Evolutionary conservation across 345 rosid species (phyloP).

Genomic region (Gossypium rotundifolium): DNA sequence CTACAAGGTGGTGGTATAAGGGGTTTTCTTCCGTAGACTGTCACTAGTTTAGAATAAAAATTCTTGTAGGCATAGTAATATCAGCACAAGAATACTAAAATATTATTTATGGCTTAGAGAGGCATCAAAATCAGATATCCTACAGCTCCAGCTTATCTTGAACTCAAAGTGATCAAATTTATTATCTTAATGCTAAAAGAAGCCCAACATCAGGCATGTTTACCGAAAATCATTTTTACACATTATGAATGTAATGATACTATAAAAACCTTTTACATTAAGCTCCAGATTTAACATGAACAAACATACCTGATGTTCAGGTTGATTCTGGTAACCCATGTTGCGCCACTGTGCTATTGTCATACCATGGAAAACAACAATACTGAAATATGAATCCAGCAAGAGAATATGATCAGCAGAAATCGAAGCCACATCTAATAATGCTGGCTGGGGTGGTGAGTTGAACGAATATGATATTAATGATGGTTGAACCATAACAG

Average conservation of each 20-base stretch:
- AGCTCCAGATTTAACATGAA: neutral
- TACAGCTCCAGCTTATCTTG: neutral
- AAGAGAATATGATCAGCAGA: conserved; percentile 84
- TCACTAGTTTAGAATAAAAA: neutral
- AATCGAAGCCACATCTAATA: conserved; percentile 96
- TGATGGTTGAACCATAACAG: conserved; percentile 99
- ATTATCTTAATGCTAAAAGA: neutral
- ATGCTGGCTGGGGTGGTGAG: conserved; percentile 76
- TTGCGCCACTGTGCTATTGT: conserved; percentile 98
- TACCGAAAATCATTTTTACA: neutral
- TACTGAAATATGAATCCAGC: conserved; percentile 89
- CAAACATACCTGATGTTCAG: conserved; percentile 69
- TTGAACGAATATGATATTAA: conserved; percentile 38
- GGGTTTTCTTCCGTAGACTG: neutral
- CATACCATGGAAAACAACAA: conserved; percentile 98
- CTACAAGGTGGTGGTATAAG: neutral
- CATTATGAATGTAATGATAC: neutral
- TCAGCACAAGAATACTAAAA: neutral
- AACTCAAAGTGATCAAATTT: neutral
- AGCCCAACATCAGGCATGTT: neutral
- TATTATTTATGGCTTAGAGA: neutral
- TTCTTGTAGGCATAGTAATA: neutral
- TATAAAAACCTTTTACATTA: neutral
- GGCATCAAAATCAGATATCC: neutral
- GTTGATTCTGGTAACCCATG: conserved; percentile 84